phyloP scores from a whole-genome alignment of 192 early-diverging fungal genomes.

The Obelidium mucronatum region DNA sequence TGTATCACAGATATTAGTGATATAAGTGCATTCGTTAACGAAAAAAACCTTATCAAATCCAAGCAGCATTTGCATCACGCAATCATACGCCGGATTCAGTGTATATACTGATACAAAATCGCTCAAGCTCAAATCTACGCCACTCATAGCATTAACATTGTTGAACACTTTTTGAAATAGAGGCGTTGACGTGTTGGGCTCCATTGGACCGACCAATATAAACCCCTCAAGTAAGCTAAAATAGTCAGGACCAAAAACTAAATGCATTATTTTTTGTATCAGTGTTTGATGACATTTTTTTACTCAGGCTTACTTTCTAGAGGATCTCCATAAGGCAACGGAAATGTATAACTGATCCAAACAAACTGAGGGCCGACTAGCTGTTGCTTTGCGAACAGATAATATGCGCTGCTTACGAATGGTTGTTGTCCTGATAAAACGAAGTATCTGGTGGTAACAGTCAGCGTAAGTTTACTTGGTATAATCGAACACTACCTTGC shows the following conservation, averaged over 20 bases:
- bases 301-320: neutral
- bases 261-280: neutral
- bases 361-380: conserved; percentile 11
- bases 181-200: conserved; percentile 11
- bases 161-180: conserved; percentile 16
- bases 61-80: conserved; percentile 21
- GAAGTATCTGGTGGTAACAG: too few species aligned
- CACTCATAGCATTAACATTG: neutral
- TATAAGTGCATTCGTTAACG: neutral
- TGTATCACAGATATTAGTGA: neutral
- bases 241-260: conserved; percentile 25
- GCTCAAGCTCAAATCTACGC: neutral
- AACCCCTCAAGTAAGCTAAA: conserved; percentile 1
- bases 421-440: conserved; percentile 13
- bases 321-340: conserved; percentile 18
- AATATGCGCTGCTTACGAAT: neutral
- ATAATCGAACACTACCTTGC: too few species aligned
- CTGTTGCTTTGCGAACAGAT: neutral
- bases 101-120: conserved; percentile 11
- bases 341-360: conserved; percentile 30
- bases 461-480: too few species aligned
- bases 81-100: conserved; percentile 9
- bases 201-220: neutral
- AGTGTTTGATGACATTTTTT: neutral
- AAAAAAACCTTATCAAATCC: conserved; percentile 15